Evolutionary conservation across 164 flowering plant genomes (phyloP), one percentile per base, ranked within the genome.

Genomic region (Annona squamosa): DNA sequence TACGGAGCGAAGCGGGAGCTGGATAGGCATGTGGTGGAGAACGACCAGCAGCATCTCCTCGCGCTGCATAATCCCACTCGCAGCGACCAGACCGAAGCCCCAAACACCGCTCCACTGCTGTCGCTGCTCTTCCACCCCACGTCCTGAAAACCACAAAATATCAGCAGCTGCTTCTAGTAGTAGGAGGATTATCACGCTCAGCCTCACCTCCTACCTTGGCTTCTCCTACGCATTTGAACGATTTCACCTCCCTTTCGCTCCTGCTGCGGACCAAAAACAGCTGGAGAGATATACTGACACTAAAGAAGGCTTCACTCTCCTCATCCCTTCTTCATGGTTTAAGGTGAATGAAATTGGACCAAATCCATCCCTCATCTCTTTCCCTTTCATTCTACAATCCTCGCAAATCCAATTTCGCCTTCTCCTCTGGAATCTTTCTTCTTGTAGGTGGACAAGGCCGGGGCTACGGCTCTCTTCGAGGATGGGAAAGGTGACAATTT

Each of bases 371-470:
- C 44, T 56, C 46, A 69, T 48, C 73, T 44, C 72, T 47, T 76
- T 63, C 42, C 9, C 46, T 42, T 47, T 18, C 67, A 6, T 43
- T 16, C 48, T 4, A 65, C 46, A 43, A 3, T 46, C 48, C 26
- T 6, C 16, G 45, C 6, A 5, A 26, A 26, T 26, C 10, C 62
- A 5, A 5, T 48, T 48, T 16, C 17, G 17, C 7, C 3, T 52
- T 7, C 37, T 57, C 37, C 52, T 59, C 71, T 48, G 42, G 13
- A 46, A 17, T 70, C 10, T 70, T 19, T 17, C 4, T 48, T 9
- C 17, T 65, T 42, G 64, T 65, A 91, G 98, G 94, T 94, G 42
- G 99, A 94, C 5, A 94, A 94, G 79, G 94, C 96, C 16, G 98
- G 99, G 59, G 99, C 97, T 18, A 87, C 89, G 42, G 91, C 78